A percentile compares a stretch with the other conserved stretches of the same genome.
Conservation (phyloP, 2,329 filamentous ascomycete species). For the Coniochaeta sp. region DNA sequence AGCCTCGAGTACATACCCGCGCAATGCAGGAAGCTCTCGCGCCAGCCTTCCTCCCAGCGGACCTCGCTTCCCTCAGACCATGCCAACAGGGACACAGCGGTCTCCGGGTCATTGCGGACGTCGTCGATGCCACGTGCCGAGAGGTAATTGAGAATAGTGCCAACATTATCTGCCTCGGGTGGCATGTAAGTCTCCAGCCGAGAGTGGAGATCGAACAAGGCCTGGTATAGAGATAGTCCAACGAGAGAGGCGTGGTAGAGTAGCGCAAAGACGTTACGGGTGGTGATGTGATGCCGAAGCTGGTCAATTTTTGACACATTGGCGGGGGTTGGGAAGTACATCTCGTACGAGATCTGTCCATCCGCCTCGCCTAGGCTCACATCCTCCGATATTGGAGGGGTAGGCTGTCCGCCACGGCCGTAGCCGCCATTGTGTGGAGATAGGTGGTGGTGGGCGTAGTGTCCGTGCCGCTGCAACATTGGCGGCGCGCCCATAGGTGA, state of each 20-base stretch:
- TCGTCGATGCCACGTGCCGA: slow-evolving; percentile 54
- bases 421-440: slow-evolving; percentile 12
- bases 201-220: slow-evolving; percentile 52
- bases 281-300: slow-evolving; percentile 54
- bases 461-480: slow-evolving; percentile 27
- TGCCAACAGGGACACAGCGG: slow-evolving; percentile 53
- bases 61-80: slow-evolving; percentile 59
- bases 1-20: slow-evolving; percentile 53
- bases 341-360: slow-evolving; percentile 51
- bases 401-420: slow-evolving; percentile 26
- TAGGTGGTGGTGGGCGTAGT: slow-evolving; percentile 15
- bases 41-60: slow-evolving; percentile 59
- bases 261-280: slow-evolving; percentile 61
- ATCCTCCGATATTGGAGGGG: slow-evolving; percentile 37
- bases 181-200: slow-evolving; percentile 53
- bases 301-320: slow-evolving; percentile 39
- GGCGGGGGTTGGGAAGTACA: slow-evolving; percentile 53
- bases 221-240: slow-evolving; percentile 54
- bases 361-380: slow-evolving; percentile 34
- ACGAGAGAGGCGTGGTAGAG: slow-evolving; percentile 58
- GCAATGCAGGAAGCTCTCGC: slow-evolving; percentile 59
- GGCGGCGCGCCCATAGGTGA: slow-evolving; percentile 34
- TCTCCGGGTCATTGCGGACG: slow-evolving; percentile 50
- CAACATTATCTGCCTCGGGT: slow-evolving; percentile 46
- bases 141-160: slow-evolving; percentile 55